Conservation (phyloP, 1,139 yeast species). For the Magnusiomyces fungicola region DNA sequence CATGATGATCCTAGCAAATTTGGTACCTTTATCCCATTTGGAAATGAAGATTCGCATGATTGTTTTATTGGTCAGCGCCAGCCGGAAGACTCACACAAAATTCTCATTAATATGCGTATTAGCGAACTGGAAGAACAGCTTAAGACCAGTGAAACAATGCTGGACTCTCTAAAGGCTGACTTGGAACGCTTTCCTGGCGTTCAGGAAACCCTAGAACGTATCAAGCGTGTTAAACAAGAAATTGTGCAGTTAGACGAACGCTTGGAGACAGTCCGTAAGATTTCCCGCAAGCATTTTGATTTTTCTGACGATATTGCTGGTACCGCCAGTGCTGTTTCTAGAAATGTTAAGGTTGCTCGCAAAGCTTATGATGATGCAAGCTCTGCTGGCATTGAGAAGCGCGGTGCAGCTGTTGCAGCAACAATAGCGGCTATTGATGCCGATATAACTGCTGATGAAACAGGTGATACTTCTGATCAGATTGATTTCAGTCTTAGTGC, state of each 20-base stretch:
- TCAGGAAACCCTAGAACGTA: constrained; percentile 21
- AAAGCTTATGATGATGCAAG: not conserved
- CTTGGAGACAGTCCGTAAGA: constrained; percentile 7
- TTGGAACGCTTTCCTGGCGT: constrained; percentile 24
- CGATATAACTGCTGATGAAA: not conserved
- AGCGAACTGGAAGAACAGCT: constrained; percentile 42
- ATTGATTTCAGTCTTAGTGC: not conserved
- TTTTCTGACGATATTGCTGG: constrained; percentile 9
- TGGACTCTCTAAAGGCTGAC: constrained; percentile 30
- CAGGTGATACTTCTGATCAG: not conserved
- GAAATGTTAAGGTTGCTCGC: constrained; percentile 7
- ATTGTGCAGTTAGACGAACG: constrained; percentile 35
- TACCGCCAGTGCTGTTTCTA: constrained; percentile 4
- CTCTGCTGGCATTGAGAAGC: not conserved
- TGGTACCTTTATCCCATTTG: constrained; percentile 49
- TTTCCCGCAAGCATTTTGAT: not conserved
- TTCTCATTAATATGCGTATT: constrained; percentile 27
- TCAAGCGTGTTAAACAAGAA: constrained; percentile 30
- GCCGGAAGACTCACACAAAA: constrained; percentile 30
- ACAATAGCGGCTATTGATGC: not conserved
- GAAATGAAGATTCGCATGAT: constrained; percentile 56
- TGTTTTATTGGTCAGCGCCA: constrained; percentile 51
- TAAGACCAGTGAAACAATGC: constrained; percentile 32
- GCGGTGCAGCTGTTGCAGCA: not conserved
- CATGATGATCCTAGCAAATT: constrained; percentile 37